Base-by-base conservation (phyloP, 1,284 basidiomycete species). In the Earliella scabrosa region DNA sequence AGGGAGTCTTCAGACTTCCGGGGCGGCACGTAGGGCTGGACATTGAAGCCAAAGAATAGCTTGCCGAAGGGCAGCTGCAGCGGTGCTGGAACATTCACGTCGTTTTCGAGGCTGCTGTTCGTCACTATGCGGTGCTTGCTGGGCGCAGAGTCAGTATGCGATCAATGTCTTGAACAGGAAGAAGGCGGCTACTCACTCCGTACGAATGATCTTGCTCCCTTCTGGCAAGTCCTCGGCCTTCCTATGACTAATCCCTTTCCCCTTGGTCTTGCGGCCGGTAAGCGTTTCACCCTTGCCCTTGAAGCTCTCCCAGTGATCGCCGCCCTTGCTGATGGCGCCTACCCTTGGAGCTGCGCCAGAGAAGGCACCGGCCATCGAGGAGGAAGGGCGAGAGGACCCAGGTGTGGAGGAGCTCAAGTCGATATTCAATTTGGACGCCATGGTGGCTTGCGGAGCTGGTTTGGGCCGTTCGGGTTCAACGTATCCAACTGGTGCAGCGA, bases 391-490 rank as follows among this genome's bases (percentile, higher is more conserved):
- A 24, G 91, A 93, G 1, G 90, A 92, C 13, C 89, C 89, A 3
- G 86, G 89, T 14, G 91, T 92, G 10, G 90, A 87, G 1, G 87
- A 88, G 61, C 88, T 87, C 23, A 95, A 76, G 69, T 99, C 95
- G 59, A 99, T 98, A 71, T 95, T 95, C 53, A 98, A 84, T 75
- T 98, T 98, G 50, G 92, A 92, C 0, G 97, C 96, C 97, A 99
- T 98, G 2, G 96, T 98, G 9, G 92, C 75, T 9, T 89, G 87
- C 2, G 95, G 88, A 2, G 87, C 84, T 2, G 91, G 83, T 51
- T 92, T 92, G 6, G 90, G 89, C 38, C 90, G 85, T 62, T 93
- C 88, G 0, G 97, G 97, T 72, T 99, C 97, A 21, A 97, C 92
- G 64, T 90, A 91, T 32, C 88, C 88, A 18, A 90, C 81, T 11